These are phyloP conservation scores for Rhizophora mangle DNA, from an alignment of 345 rosid species.

Conservation along the genomic window DNA sequence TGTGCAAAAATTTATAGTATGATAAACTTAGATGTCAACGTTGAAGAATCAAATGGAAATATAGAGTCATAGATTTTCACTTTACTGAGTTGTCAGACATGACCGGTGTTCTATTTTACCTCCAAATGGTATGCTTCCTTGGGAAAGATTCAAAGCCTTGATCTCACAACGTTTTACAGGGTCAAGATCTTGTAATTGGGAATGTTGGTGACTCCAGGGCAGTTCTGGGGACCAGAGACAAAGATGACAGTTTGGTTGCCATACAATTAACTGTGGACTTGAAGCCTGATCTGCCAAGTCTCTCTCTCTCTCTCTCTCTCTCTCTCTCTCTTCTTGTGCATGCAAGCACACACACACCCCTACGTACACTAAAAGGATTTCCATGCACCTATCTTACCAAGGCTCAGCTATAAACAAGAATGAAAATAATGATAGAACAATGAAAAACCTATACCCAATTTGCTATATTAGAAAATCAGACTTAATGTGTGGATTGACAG, in stretches of 20 bases:
- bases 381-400: neutral
- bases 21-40: too few species aligned
- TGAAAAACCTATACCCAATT: neutral
- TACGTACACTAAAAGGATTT: neutral
- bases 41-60: too few species aligned
- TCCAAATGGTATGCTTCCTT: neutral
- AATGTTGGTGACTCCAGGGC: slow-evolving; percentile 96
- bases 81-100: neutral
- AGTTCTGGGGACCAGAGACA: slow-evolving; percentile 69
- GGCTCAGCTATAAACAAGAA: neutral
- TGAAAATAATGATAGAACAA: neutral
- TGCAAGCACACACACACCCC: neutral
- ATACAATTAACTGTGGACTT: slow-evolving; percentile 83
- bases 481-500: neutral
- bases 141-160: neutral
- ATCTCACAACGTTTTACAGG: slow-evolving; percentile 40
- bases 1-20: too few species aligned
- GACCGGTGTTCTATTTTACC: neutral
- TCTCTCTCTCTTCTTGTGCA: neutral
- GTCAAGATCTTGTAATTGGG: slow-evolving; percentile 71
- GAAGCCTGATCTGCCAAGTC: slow-evolving; percentile 96
- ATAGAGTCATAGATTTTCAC: neutral
- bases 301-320: slow-evolving; percentile 29
- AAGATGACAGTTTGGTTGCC: slow-evolving; percentile 62
- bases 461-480: slow-evolving; percentile 4